Percentiles rank a stretch among this genome's conserved stretches.
These are phyloP conservation scores for Cutaneotrichosporon sp. DNA, from an alignment of 1,284 basidiomycete species.

Conservation along the genomic window DNA sequence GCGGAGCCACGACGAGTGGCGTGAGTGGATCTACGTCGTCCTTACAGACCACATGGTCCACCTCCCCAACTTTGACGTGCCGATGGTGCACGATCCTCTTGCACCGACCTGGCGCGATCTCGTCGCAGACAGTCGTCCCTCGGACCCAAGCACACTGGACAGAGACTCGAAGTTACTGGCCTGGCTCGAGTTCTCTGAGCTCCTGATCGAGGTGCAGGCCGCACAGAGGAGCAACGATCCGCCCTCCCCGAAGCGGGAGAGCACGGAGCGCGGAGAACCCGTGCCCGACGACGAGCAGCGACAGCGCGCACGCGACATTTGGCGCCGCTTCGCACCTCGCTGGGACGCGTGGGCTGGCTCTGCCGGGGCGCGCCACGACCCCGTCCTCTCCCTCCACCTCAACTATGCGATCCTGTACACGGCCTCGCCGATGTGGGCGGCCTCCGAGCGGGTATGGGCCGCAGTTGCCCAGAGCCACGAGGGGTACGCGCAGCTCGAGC, in stretches of 20 bases:
- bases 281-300: slow-evolving; percentile 13
- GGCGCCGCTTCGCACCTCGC: slow-evolving; percentile 32
- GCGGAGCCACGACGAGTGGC: slow-evolving; percentile 45
- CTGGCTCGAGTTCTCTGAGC: slow-evolving; percentile 51
- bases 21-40: slow-evolving; percentile 50
- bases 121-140: slow-evolving; percentile 27
- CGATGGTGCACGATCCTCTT: slow-evolving; percentile 37
- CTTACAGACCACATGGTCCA: slow-evolving; percentile 48
- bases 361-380: slow-evolving; percentile 31
- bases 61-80: slow-evolving; percentile 39
- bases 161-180: slow-evolving; percentile 50
- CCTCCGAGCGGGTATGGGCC: slow-evolving; percentile 38
- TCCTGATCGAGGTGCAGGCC: slow-evolving; percentile 38
- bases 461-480: slow-evolving; percentile 39
- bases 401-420: slow-evolving; percentile 48
- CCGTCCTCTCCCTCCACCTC: slow-evolving; percentile 45
- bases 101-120: slow-evolving; percentile 43
- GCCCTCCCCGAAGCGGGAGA: neutral
- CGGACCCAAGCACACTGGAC: slow-evolving; percentile 44
- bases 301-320: slow-evolving; percentile 29
- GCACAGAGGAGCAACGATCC: slow-evolving; percentile 10
- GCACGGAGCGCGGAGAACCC: neutral
- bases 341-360: slow-evolving; percentile 46
- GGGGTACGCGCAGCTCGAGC: slow-evolving; percentile 45
- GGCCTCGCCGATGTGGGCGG: slow-evolving; percentile 42